Evolutionary conservation across 768 basidiomycete genomes (phyloP).

Genomic region (Macrocybe gigantea): DNA sequence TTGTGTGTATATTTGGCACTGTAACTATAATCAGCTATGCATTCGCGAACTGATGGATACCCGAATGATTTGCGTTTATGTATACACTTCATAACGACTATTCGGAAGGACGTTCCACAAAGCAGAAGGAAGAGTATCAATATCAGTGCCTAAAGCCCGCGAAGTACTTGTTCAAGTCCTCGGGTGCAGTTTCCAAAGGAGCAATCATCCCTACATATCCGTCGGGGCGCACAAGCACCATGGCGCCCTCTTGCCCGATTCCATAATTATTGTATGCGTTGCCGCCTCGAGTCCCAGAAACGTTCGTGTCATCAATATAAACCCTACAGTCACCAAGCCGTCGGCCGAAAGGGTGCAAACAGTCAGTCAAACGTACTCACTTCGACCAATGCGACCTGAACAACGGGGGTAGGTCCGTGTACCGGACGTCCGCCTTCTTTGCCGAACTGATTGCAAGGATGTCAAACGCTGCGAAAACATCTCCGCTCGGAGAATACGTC

Average conservation of each 20-base stretch:
- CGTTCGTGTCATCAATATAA: slow-evolving; percentile 50
- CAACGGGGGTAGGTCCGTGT: slow-evolving; percentile 38
- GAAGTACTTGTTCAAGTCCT: slow-evolving; percentile 41
- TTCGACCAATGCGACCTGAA: slow-evolving; percentile 57
- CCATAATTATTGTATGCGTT: slow-evolving; percentile 55
- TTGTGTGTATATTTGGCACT: too few species aligned
- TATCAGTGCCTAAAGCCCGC: slow-evolving; percentile 25
- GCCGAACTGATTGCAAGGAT: slow-evolving; percentile 33
- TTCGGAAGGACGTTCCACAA: too few species aligned
- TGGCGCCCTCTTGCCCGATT: slow-evolving; percentile 36
- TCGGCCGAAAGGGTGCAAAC: neutral
- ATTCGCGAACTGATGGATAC: too few species aligned
- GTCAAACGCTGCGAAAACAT: slow-evolving; percentile 34
- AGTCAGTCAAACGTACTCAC: slow-evolving; percentile 23
- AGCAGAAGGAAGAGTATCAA: neutral
- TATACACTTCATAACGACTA: too few species aligned
- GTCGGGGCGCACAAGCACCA: slow-evolving; percentile 57
- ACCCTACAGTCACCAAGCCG: slow-evolving; percentile 31
- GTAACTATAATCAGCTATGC: too few species aligned
- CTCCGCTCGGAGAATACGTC: slow-evolving; percentile 20
- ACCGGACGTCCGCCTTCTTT: slow-evolving; percentile 31
- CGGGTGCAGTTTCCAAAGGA: slow-evolving; percentile 35
- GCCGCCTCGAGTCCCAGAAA: slow-evolving; percentile 39
- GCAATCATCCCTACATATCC: slow-evolving; percentile 59
- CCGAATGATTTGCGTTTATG: too few species aligned